These are phyloP conservation scores for Sisymbrium irio DNA, from an alignment of 345 rosid genomes.

Conservation along the genomic window DNA sequence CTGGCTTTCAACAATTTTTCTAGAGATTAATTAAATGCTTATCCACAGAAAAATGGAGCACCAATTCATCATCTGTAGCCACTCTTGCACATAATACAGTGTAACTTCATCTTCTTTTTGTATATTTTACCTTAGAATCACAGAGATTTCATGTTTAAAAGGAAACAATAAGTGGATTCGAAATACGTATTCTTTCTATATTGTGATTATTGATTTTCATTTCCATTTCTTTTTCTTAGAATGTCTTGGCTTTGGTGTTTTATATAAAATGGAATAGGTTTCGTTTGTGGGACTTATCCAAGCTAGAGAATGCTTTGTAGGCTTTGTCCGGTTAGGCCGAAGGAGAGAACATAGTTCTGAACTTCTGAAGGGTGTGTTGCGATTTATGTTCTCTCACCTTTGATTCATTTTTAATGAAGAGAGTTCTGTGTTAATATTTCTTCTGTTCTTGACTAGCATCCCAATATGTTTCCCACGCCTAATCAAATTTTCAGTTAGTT, in stretches of 20 bases:
- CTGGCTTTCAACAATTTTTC: background rate
- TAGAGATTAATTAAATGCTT: constrained; percentile 3
- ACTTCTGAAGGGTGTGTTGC: background rate
- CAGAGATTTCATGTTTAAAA: background rate
- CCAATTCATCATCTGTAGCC: constrained; percentile 75
- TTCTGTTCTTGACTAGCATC: background rate
- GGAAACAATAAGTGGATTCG: background rate
- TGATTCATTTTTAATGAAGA: background rate
- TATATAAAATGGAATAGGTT: too few species aligned
- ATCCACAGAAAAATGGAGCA: constrained; percentile 46
- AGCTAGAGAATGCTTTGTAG: too few species aligned
- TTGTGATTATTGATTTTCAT: too few species aligned
- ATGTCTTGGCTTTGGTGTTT: too few species aligned
- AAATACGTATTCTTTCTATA: too few species aligned
- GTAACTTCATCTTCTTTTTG: constrained; percentile 55
- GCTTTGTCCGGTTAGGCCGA: too few species aligned
- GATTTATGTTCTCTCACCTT: background rate
- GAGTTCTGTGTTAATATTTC: background rate
- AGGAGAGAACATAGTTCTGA: too few species aligned
- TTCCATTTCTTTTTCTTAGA: too few species aligned
- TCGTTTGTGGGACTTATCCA: too few species aligned
- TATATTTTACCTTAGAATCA: constrained; percentile 58
- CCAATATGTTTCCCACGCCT: background rate
- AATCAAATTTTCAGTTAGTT: background rate
- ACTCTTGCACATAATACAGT: constrained; percentile 56